These are phyloP conservation scores for Ilyonectria robusta DNA, from an alignment of 2,329 filamentous ascomycete species.

Conservation along the genomic window DNA sequence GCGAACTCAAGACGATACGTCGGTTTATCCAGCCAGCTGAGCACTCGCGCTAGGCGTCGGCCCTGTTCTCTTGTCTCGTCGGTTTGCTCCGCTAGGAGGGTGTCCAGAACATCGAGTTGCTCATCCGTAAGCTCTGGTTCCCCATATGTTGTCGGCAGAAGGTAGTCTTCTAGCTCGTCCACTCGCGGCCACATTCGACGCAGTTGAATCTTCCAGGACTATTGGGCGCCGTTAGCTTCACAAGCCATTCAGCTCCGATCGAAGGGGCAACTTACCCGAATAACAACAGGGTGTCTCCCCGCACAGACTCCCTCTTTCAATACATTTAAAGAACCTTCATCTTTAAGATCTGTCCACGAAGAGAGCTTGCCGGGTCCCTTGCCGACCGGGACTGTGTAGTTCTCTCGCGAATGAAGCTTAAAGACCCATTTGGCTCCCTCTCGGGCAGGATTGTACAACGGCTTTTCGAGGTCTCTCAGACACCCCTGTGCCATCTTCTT, in stretches of 20 bases:
- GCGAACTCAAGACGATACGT: background rate
- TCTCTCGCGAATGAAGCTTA: constrained; percentile 27
- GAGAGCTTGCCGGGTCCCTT: constrained; percentile 32
- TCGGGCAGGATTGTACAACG: constrained; percentile 1
- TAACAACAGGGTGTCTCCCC: constrained; percentile 34
- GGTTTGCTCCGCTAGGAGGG: constrained; percentile 32
- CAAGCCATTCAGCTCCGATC: background rate
- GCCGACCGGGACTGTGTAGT: constrained; percentile 28
- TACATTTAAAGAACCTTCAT: constrained; percentile 19
- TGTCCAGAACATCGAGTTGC: constrained; percentile 40
- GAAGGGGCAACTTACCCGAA: constrained; percentile 38
- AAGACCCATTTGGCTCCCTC: constrained; percentile 37
- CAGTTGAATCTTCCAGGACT: constrained; percentile 45
- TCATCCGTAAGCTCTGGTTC: constrained; percentile 31
- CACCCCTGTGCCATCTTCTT: constrained; percentile 20
- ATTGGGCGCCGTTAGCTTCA: constrained; percentile 11
- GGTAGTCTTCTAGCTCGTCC: constrained; percentile 27
- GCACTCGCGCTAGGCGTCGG: constrained; percentile 7
- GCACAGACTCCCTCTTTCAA: constrained; percentile 25
- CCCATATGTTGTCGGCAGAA: constrained; percentile 7
- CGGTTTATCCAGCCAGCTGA: constrained; percentile 26
- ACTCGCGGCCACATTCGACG: constrained; percentile 39
- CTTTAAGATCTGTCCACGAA: constrained; percentile 35
- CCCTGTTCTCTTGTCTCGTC: constrained; percentile 31
- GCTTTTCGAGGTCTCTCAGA: constrained; percentile 19